phyloP scores from a whole-genome alignment of 2,329 filamentous ascomycete genomes.

The Aspergillus awamori region DNA sequence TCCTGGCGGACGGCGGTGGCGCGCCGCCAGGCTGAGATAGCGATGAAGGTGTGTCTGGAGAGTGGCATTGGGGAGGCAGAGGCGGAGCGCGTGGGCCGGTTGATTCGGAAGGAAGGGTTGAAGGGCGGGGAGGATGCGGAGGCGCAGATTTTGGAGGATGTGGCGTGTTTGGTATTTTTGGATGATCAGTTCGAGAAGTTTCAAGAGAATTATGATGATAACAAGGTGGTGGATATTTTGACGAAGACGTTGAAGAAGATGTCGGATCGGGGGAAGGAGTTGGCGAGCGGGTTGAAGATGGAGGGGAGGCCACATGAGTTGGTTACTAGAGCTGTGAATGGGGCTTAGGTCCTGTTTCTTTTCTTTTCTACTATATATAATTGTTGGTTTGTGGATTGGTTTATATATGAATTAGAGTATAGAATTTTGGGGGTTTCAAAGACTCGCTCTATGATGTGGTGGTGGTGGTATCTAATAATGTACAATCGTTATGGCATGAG shows the following conservation, averaged over 20 bases:
- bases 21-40: constrained; percentile 70
- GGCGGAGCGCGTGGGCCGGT: constrained; percentile 63
- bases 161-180: constrained; percentile 83
- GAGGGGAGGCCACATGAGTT: constrained; percentile 64
- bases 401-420: too few species aligned
- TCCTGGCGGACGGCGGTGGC: constrained; percentile 75
- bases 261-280: constrained; percentile 62
- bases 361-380: constrained; percentile 3
- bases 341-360: constrained; percentile 19
- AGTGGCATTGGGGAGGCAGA: constrained; percentile 57
- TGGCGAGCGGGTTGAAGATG: constrained; percentile 69
- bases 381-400: neutral
- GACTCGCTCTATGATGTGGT: neutral
- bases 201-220: constrained; percentile 67
- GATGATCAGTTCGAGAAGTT: constrained; percentile 86
- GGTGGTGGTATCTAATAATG: constrained; percentile 4
- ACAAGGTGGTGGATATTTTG: constrained; percentile 72
- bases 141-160: constrained; percentile 78
- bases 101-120: constrained; percentile 79
- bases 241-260: constrained; percentile 78
- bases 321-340: constrained; percentile 65
- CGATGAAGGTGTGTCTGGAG: constrained; percentile 55
- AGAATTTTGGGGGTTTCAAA: too few species aligned
- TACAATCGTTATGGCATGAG: constrained; percentile 6
- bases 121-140: constrained; percentile 49